These are phyloP conservation scores for Beauveria australis DNA, from an alignment of 2,329 filamentous ascomycete genomes.

Conservation along the genomic window DNA sequence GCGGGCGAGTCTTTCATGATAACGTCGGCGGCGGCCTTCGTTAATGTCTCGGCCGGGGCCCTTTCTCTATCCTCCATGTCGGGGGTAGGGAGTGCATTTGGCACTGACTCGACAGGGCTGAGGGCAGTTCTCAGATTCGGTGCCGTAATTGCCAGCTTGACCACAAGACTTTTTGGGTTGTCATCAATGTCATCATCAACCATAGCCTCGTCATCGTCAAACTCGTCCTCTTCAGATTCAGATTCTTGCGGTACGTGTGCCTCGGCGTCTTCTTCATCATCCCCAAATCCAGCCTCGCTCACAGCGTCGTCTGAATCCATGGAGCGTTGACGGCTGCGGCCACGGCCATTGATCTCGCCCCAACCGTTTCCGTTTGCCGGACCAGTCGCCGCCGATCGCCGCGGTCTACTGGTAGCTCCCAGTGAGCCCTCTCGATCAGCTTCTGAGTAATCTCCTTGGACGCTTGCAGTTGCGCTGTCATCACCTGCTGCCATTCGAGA, in stretches of 20 bases:
- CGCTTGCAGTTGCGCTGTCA: slow-evolving; percentile 38
- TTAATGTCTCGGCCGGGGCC: neutral
- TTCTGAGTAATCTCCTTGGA: slow-evolving; percentile 36
- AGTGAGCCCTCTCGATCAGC: slow-evolving; percentile 31
- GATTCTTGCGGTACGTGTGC: slow-evolving; percentile 55
- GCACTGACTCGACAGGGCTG: slow-evolving; percentile 13
- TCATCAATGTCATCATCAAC: slow-evolving; percentile 45
- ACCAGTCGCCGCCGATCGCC: slow-evolving; percentile 41
- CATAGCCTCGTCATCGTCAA: slow-evolving; percentile 49
- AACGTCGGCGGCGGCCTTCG: neutral
- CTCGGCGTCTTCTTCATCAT: slow-evolving; percentile 63
- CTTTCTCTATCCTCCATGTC: slow-evolving; percentile 14
- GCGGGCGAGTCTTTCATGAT: neutral
- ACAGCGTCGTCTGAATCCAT: slow-evolving; percentile 57
- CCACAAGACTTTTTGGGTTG: slow-evolving; percentile 55
- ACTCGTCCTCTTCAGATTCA: slow-evolving; percentile 53
- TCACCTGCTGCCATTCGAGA: slow-evolving; percentile 53
- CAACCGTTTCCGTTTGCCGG: slow-evolving; percentile 48
- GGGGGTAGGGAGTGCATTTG: slow-evolving; percentile 18
- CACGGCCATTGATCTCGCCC: slow-evolving; percentile 26
- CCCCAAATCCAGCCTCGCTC: slow-evolving; percentile 66
- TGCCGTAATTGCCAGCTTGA: slow-evolving; percentile 57
- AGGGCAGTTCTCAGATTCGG: slow-evolving; percentile 29
- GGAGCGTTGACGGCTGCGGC: slow-evolving; percentile 31
- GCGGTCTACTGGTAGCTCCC: slow-evolving; percentile 40